A percentile compares a stretch with the other conserved stretches of the same genome.
These are phyloP conservation scores for Filobasidium wieringae DNA, from an alignment of 768 basidiomycete genomes.

Conservation along the genomic window DNA sequence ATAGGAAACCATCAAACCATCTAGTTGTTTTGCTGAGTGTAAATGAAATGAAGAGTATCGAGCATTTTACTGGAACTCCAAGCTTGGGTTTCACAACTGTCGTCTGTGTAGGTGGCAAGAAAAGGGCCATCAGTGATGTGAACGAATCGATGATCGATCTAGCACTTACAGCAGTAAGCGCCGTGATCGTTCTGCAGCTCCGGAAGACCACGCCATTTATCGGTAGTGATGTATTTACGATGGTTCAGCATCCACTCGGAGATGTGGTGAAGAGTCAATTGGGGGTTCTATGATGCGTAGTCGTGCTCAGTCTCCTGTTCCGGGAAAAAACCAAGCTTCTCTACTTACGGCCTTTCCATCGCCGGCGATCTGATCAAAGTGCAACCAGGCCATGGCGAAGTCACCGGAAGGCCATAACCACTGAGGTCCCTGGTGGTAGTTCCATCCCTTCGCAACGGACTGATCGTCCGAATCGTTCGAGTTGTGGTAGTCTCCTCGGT, in stretches of 20 bases:
- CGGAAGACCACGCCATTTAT: conserved; percentile 87
- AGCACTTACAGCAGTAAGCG: not conserved
- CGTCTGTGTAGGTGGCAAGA: conserved; percentile 59
- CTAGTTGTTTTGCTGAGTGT: not conserved
- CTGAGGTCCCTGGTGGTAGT: conserved; percentile 72
- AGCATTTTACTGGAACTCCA: conserved; percentile 90
- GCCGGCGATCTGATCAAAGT: conserved; percentile 67
- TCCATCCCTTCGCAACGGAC: conserved; percentile 78
- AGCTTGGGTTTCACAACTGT: conserved; percentile 88
- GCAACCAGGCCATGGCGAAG: conserved; percentile 81
- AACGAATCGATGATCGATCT: not conserved
- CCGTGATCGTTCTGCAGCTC: conserved; percentile 46
- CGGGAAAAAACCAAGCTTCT: too few relatives aligned
- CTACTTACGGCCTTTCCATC: conserved; percentile 53
- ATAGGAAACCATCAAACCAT: too few relatives aligned
- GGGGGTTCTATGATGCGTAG: conserved; percentile 58
- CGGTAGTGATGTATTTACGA: conserved; percentile 60
- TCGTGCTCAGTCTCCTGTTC: too few relatives aligned
- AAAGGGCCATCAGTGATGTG: not conserved
- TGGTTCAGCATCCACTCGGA: conserved; percentile 59
- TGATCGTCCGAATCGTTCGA: conserved; percentile 78
- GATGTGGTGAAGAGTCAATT: conserved; percentile 65
- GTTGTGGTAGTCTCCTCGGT: conserved; percentile 86
- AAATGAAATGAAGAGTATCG: conserved; percentile 52
- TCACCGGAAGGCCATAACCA: conserved; percentile 95